Evolutionary conservation across 208 protist species (phyloP), one percentile per base, ranked within the genome.

Genomic region (Angomonas deanei): DNA sequence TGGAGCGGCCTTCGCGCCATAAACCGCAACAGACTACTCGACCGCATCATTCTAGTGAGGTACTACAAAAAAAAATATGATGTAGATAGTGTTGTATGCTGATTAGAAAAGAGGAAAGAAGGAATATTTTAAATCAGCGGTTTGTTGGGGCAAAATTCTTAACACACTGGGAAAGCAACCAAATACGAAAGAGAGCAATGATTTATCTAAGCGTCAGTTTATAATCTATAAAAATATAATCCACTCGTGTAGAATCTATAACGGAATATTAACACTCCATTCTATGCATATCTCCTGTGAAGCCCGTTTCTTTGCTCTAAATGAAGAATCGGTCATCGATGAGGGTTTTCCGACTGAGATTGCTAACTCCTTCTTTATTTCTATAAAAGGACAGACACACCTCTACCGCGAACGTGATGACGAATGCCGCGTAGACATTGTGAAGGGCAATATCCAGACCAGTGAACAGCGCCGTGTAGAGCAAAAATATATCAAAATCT

Each of bases 271-370:
- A n/a, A n/a, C 11, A 42, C 8, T 42, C 36, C 15, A 42, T 42
- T n/a, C n/a, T n/a, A n/a, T n/a, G n/a, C n/a, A n/a, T n/a, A n/a
- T n/a, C n/a, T n/a, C n/a, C n/a, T n/a, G n/a, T n/a, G n/a, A n/a
- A 42, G 15, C 11, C 36, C 11, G 15, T 15, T 42, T 8, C 36
- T 42, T 42, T 42, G 11, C 36, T 42, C 36, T 42, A 94, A 34
- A 92, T 33, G 48, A 95, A 92, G 58, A 95, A 93, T 21, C 80
- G 55, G 53, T 78, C 75, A 56, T 95, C 86, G 38, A 93, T 87
- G 50, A 93, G 74, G 1, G 86, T 91, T 39, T 95, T 95, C 15
- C 61, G 59, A 49, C 86, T 83, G 11, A 95, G 50, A 50, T 95
- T 95, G 8, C 67, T 68, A 5, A 84, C 28, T 3, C 89, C 86